These are phyloP conservation scores for Chaetomiaceae sp. DNA, from an alignment of 2,329 filamentous ascomycete species.

Conservation along the genomic window DNA sequence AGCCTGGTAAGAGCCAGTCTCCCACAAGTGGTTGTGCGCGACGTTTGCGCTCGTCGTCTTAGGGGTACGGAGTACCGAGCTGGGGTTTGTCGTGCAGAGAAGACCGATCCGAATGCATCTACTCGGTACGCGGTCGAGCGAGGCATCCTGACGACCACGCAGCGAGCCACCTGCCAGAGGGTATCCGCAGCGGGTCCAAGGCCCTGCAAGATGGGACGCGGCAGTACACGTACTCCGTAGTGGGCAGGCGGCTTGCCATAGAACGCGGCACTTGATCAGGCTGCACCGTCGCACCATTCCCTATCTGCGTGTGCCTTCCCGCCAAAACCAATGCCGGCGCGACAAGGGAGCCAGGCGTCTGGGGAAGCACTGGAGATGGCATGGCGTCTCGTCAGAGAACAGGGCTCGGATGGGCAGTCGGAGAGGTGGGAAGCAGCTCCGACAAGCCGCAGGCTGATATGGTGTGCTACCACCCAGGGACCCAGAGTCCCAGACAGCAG, in stretches of 20 bases:
- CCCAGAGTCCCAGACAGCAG: conserved; percentile 10
- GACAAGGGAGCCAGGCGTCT: conserved; percentile 13
- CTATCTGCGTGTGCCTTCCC: conserved; percentile 16
- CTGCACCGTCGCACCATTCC: conserved; percentile 18
- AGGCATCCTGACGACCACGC: too few species aligned
- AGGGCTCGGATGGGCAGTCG: conserved; percentile 13
- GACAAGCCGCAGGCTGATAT: conserved; percentile 46
- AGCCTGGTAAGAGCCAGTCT: conserved; percentile 15
- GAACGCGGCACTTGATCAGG: conserved; percentile 25
- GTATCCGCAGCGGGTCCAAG: not conserved
- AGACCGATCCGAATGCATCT: too few species aligned
- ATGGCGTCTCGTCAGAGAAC: conserved; percentile 7
- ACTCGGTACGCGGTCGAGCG: too few species aligned
- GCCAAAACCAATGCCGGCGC: conserved; percentile 23
- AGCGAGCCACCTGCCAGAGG: not conserved
- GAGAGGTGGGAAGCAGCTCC: conserved; percentile 40
- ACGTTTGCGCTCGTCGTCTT: not conserved
- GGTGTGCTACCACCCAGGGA: conserved; percentile 30
- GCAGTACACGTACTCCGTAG: too few species aligned
- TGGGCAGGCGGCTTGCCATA: conserved; percentile 10
- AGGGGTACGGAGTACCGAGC: too few species aligned
- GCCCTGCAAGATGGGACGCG: conserved; percentile 6
- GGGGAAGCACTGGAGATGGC: conserved; percentile 17
- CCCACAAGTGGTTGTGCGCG: too few species aligned
- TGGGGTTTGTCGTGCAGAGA: too few species aligned